A percentile compares a stretch with the other conserved stretches of the same genome.
Evolutionary conservation across 306 rosid species (phyloP).

Genomic region (Casuarina cunninghamiana): DNA sequence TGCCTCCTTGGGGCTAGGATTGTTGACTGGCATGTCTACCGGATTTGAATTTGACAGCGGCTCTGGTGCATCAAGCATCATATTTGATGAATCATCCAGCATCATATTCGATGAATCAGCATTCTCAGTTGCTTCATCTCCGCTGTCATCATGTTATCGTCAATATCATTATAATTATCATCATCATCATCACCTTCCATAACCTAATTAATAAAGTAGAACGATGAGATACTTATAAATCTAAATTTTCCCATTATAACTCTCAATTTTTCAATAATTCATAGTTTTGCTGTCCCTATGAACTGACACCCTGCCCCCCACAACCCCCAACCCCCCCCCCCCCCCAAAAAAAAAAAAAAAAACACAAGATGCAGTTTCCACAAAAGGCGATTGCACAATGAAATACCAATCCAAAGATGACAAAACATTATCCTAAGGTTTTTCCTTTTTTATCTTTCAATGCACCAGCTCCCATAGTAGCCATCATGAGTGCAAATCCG

Average conservation of each 20-base stretch:
- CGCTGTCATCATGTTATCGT: conserved; percentile 18
- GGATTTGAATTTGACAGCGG: conserved; percentile 24
- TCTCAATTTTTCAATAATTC: background rate
- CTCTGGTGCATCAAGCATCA: conserved; percentile 34
- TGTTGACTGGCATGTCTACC: conserved; percentile 27
- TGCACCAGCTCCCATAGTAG: background rate
- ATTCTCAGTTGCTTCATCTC: conserved; percentile 1
- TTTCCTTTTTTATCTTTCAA: background rate
- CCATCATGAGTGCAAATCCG: background rate
- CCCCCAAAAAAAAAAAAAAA: background rate
- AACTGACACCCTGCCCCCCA: background rate
- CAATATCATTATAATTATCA: too few species aligned
- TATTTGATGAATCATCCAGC: conserved; percentile 30
- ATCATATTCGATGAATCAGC: background rate
- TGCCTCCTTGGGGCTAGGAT: conserved; percentile 25
- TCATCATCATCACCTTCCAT: conserved; percentile 21
- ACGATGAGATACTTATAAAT: background rate
- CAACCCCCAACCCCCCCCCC: too few species aligned
- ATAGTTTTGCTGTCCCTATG: too few species aligned
- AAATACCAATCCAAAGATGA: background rate
- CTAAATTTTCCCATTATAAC: background rate
- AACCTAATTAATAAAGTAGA: conserved; percentile 26
- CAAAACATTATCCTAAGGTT: background rate
- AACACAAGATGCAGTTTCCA: background rate
- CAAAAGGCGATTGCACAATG: too few species aligned